These are phyloP conservation scores for Aspergillus amoenus DNA, from an alignment of 2,329 filamentous ascomycete genomes.

Conservation along the genomic window DNA sequence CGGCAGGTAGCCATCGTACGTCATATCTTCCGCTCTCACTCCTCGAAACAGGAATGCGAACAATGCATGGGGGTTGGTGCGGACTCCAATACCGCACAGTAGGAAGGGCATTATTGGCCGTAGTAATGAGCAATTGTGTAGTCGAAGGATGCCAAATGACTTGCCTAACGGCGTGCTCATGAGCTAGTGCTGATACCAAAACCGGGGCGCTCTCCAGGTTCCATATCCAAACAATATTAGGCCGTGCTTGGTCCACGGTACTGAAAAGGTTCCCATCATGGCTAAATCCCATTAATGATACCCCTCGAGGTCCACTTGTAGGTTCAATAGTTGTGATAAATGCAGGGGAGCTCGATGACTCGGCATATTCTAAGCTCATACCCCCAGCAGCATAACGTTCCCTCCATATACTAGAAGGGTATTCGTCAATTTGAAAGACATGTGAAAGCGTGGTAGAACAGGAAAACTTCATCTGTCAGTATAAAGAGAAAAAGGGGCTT, in stretches of 20 bases:
- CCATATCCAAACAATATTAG: slow-evolving; percentile 50
- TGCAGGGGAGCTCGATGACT: slow-evolving; percentile 39
- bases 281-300: slow-evolving; percentile 43
- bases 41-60: slow-evolving; percentile 30
- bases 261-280: slow-evolving; percentile 36
- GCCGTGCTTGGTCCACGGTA: slow-evolving; percentile 39
- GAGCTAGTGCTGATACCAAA: slow-evolving; percentile 40
- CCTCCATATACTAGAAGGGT: slow-evolving; percentile 35
- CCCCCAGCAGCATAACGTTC: slow-evolving; percentile 30
- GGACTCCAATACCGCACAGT: slow-evolving; percentile 36
- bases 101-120: slow-evolving; percentile 32
- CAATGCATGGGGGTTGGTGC: slow-evolving; percentile 28
- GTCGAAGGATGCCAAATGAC: slow-evolving; percentile 41
- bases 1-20: slow-evolving; percentile 30
- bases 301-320: slow-evolving; percentile 32
- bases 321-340: slow-evolving; percentile 32
- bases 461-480: slow-evolving; percentile 28
- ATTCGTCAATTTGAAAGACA: slow-evolving; percentile 30
- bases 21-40: slow-evolving; percentile 39
- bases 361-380: slow-evolving; percentile 35
- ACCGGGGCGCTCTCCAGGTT: slow-evolving; percentile 29
- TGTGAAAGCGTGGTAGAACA: slow-evolving; percentile 37
- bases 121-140: slow-evolving; percentile 39
- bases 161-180: slow-evolving; percentile 43
- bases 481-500: not conserved